Evolutionary conservation across 2,329 filamentous ascomycete species (phyloP).

Genomic region (Cercospora nicotianae): DNA sequence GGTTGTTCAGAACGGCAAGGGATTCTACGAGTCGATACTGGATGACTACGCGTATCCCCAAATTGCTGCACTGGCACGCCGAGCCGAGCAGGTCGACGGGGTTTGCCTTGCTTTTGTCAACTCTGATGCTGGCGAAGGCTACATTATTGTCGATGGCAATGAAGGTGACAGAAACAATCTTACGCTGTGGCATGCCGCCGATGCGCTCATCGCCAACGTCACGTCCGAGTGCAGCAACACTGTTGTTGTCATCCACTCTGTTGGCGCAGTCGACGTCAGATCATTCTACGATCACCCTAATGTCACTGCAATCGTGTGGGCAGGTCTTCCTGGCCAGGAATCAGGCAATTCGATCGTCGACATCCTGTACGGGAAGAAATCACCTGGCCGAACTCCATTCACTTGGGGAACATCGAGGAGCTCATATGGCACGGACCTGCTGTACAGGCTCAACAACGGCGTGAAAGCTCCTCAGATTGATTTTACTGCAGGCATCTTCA

Average conservation of each 20-base stretch:
- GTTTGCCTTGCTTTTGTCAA: slow-evolving; percentile 40
- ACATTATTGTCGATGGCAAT: slow-evolving; percentile 34
- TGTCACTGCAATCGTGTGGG: slow-evolving; percentile 37
- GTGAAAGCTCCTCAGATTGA: slow-evolving; percentile 49
- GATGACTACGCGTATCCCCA: slow-evolving; percentile 58
- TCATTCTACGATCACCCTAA: slow-evolving; percentile 35
- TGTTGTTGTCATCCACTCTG: slow-evolving; percentile 35
- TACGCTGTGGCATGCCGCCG: slow-evolving; percentile 27
- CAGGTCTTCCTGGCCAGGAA: slow-evolving; percentile 36
- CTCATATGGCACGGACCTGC: slow-evolving; percentile 16
- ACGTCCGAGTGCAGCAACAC: slow-evolving; percentile 41
- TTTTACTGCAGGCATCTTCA: slow-evolving; percentile 43
- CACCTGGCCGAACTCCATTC: slow-evolving; percentile 30
- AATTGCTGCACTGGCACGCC: slow-evolving; percentile 53
- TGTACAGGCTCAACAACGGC: slow-evolving; percentile 36
- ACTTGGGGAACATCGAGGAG: not conserved
- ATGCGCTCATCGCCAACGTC: slow-evolving; percentile 33
- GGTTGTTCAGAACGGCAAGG: slow-evolving; percentile 59
- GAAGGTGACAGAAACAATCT: slow-evolving; percentile 33
- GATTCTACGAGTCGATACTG: slow-evolving; percentile 61
- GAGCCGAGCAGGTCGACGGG: slow-evolving; percentile 48
- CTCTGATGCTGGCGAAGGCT: slow-evolving; percentile 31
- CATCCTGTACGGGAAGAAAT: slow-evolving; percentile 35
- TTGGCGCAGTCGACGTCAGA: slow-evolving; percentile 33
- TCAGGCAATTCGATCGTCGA: slow-evolving; percentile 32